Base-by-base conservation (phyloP, 2,329 filamentous ascomycete genomes). In the Ophiostoma perfectum region DNA sequence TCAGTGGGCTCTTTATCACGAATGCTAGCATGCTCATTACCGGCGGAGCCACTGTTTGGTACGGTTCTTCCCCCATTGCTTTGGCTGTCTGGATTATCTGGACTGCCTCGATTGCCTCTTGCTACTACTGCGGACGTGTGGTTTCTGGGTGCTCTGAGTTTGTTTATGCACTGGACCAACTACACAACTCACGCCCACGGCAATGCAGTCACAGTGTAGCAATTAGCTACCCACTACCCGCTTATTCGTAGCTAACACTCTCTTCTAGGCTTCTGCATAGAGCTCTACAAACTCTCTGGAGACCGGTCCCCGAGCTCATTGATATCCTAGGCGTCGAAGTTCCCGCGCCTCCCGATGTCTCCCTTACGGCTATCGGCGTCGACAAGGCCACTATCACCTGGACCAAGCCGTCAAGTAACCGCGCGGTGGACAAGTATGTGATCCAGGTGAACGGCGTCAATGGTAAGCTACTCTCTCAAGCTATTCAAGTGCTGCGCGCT, bases 391-490 rank as follows among this genome's bases (percentile, higher is more conserved):
- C 93, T 42, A 83, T 99, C 60, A 93, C 93, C 77, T 99, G 95
- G 95, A 92, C 93, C 71, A 86, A 89, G 70, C 89, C 91, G 0
- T 86, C 82, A 2, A 78, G 80, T 60, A 86, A 84, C 71, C 83
- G 86, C 52, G 84, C 90, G 2, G 90, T 96, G 67, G 85, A 92
- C 67, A 96, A 93, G 79, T 95, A 96, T 76, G 85, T 94, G 63
- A 92, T 99, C 66, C 92, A 96, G 77, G 89, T 99, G 72, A 98
- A 99, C 78, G 94, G 94, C 58, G 89, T 94, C 60, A 92, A 92
- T 80, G 91, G 92, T 95, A 79, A 78, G 87, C n/a, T 38, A 18
- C 45, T n/a, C 12, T 49, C 6, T n/a, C 2, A n/a, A 52, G 27
- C 27, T 27, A 27, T 27, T 27, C 27, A 27, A 27, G 27, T 27